Percentiles rank a stretch among this genome's conserved stretches.
phyloP scores from a whole-genome alignment of 768 basidiomycete genomes.

The Neoboletus subvelutipes region DNA sequence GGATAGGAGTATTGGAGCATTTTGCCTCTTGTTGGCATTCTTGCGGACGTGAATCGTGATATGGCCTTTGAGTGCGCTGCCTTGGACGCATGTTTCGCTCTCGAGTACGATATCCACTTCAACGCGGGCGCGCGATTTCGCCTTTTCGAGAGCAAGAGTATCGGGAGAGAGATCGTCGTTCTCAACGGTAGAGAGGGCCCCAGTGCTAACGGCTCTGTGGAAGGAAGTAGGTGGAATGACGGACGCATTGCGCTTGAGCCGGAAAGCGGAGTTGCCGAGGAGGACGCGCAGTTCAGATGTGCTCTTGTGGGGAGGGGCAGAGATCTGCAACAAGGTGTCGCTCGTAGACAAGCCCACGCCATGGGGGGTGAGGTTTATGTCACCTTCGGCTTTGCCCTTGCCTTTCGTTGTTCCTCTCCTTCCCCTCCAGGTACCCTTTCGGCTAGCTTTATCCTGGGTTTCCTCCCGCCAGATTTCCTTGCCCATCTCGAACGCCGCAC shows the following conservation, averaged over 20 bases:
- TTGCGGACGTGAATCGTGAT: slow-evolving; percentile 65
- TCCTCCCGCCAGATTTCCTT: slow-evolving; percentile 25
- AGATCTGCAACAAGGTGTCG: slow-evolving; percentile 54
- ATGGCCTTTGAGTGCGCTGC: slow-evolving; percentile 66
- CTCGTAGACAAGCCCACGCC: slow-evolving; percentile 39
- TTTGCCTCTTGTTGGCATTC: slow-evolving; percentile 50
- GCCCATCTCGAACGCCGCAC: slow-evolving; percentile 16
- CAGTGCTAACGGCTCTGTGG: slow-evolving; percentile 8
- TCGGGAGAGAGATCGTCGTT: slow-evolving; percentile 20
- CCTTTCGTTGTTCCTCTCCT: slow-evolving; percentile 8
- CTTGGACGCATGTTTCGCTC: slow-evolving; percentile 76
- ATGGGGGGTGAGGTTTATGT: slow-evolving; percentile 3
- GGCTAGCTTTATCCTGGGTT: not conserved
- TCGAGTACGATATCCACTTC: slow-evolving; percentile 81
- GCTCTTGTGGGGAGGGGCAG: slow-evolving; percentile 48
- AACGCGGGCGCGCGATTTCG: slow-evolving; percentile 70
- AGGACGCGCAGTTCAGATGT: slow-evolving; percentile 59
- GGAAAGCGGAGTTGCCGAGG: slow-evolving; percentile 59
- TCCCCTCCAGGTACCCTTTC: slow-evolving; percentile 18
- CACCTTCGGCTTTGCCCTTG: slow-evolving; percentile 8
- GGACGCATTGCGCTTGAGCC: slow-evolving; percentile 53
- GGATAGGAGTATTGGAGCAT: slow-evolving; percentile 56
- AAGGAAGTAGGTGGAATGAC: slow-evolving; percentile 34
- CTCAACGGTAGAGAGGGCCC: not conserved
- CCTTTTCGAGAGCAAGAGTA: slow-evolving; percentile 61